Percentiles rank a stretch among this genome's conserved stretches.
Evolutionary conservation across 257 asterid genomes (phyloP).

Genomic region (Rhazya stricta): DNA sequence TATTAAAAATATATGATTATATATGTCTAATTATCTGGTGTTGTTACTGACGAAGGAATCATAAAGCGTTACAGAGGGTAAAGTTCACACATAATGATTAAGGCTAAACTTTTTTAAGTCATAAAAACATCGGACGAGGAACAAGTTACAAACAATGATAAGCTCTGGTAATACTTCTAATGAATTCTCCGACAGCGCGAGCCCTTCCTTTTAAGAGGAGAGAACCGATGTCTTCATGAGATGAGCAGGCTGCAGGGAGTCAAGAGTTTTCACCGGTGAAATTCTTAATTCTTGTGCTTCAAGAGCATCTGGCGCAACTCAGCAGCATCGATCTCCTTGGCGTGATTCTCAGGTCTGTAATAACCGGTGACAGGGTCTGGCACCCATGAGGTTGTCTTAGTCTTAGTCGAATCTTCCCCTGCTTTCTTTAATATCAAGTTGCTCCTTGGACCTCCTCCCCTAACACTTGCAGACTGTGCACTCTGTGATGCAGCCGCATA

Average conservation of each 20-base stretch:
- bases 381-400: constrained; percentile 59
- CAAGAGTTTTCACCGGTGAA: not conserved
- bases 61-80: too few relatives aligned
- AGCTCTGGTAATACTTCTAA: not conserved
- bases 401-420: constrained; percentile 45
- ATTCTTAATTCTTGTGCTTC: constrained; percentile 28
- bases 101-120: too few relatives aligned
- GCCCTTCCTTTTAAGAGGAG: not conserved
- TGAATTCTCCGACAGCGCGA: constrained; percentile 12
- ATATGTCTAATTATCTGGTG: too few relatives aligned
- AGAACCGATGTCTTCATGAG: constrained; percentile 1
- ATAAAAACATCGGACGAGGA: too few relatives aligned
- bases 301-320: constrained; percentile 48
- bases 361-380: constrained; percentile 83
- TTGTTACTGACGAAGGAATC: too few relatives aligned
- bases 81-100: too few relatives aligned
- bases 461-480: constrained; percentile 8
- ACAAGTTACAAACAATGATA: too few relatives aligned
- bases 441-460: constrained; percentile 7
- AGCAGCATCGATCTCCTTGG: constrained; percentile 54
- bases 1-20: too few relatives aligned
- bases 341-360: constrained; percentile 60
- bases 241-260: too few relatives aligned
- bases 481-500: constrained; percentile 29
- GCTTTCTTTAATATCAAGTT: constrained; percentile 29